Base-by-base conservation (phyloP, 176 grass and related monocot species). In the Carex kokanica region DNA sequence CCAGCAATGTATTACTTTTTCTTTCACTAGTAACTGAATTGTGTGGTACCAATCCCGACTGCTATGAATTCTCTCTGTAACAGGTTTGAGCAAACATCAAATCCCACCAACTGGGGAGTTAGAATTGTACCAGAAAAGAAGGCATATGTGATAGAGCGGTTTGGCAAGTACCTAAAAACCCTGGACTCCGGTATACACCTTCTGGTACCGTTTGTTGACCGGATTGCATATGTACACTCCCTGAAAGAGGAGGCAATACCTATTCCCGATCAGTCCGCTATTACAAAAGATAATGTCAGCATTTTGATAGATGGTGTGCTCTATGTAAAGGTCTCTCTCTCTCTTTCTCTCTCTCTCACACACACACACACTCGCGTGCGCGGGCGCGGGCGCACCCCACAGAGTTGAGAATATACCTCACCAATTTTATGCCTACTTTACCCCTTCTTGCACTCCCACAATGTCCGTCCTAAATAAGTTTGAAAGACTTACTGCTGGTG, bases 201-300 rank as follows among this genome's bases (percentile, higher is more conserved):
- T 24, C 89, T 98, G 2, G 88, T 98, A 41, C 96, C 93, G 12
- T 59, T 86, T 3, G 89, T 95, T 27, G 96, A 98, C 77, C 91
- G 96, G 51, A 91, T 98, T 43, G 86, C 96, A 0, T 98, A 98
- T 82, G 93, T 95, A 18, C 96, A 98, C 84, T 95, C 96, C 25
- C 91, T 98, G 78, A 98, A 98, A 88, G 96, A 98, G 89, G 96
- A 98, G 89, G 88, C 96, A 13, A 95, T 98, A 56, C 93, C 96
- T 14, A 98, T 98, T 64, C 84, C 96, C 12, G 70, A 98, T 87
- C 96, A 98, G 75, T 89, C 88, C 58, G 96, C 96, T 80, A 98
- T 98, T 69, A 98, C 96, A 38, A 98, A 91, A 57, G 96, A 98
- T 82, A 98, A 98, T 83, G 96, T 98, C 53, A 86, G 84, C 27